Conservation (phyloP, 257 asterid genomes). For the Coffea canephora region DNA sequence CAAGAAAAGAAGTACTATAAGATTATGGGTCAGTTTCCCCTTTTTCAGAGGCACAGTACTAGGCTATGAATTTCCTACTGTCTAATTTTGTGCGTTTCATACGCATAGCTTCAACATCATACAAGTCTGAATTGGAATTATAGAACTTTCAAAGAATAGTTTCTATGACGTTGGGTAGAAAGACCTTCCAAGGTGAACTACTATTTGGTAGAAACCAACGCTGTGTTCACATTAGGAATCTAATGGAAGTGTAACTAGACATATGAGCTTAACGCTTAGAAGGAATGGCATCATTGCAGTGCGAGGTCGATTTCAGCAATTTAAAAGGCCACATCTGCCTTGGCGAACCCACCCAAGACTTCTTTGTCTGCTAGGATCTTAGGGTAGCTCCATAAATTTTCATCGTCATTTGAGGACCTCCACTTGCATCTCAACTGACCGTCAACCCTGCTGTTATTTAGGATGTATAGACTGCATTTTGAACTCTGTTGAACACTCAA, state of each 20-base stretch:
- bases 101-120: background rate
- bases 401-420: background rate
- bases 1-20: background rate
- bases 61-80: too few relatives aligned
- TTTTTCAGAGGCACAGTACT: background rate
- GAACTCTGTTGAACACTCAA: background rate
- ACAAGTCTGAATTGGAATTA: background rate
- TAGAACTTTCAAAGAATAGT: background rate
- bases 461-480: background rate
- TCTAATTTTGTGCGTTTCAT: background rate
- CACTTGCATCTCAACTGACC: background rate
- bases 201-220: background rate
- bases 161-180: background rate
- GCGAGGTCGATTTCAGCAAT: slow-evolving; percentile 9
- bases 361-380: background rate
- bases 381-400: too few relatives aligned
- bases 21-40: background rate
- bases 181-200: background rate
- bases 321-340: background rate
- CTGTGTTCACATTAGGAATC: too few relatives aligned
- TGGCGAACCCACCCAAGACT: background rate
- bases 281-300: background rate
- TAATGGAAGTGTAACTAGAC: background rate
- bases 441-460: background rate
- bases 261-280: background rate